Evolutionary conservation across 140 eudicot genomes (phyloP).

Genomic region (Stevia rebaudiana): DNA sequence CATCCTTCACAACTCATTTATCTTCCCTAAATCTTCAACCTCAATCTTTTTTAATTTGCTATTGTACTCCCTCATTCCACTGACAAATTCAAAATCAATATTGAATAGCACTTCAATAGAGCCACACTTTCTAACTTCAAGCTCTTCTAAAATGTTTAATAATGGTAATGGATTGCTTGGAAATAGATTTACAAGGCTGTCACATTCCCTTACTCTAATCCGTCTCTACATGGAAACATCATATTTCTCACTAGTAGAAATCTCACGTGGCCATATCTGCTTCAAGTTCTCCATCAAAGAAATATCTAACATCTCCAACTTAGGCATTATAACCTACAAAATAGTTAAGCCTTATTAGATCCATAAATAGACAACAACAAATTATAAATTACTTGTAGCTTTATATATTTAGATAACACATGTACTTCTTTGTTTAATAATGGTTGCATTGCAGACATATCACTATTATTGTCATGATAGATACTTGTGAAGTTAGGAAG

Average conservation of each 20-base stretch:
- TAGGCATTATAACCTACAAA: not conserved
- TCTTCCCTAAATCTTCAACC: not conserved
- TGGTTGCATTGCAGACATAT: not conserved
- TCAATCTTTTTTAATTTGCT: not conserved
- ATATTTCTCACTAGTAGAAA: not conserved
- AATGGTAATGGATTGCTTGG: conserved; percentile 9
- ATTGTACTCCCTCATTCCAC: not conserved
- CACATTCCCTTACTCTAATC: not conserved
- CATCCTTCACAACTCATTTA: conserved; percentile 14
- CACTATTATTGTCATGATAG: not conserved
- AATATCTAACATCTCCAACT: not conserved
- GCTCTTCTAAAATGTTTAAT: not conserved
- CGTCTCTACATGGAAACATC: not conserved
- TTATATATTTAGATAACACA: too few relatives aligned
- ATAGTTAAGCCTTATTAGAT: not conserved
- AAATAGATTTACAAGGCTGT: not conserved
- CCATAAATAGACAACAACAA: not conserved
- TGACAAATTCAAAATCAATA: not conserved
- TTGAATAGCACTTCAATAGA: conserved; percentile 16
- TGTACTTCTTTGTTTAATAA: not conserved
- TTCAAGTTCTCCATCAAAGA: not conserved
- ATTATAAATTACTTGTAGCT: not conserved
- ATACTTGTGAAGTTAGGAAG: conserved; percentile 7
- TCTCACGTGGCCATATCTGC: not conserved
- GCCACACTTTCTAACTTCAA: not conserved